These are phyloP conservation scores for Wickerhamiella australiensis DNA, from an alignment of 805 yeast species.

Conservation along the genomic window DNA sequence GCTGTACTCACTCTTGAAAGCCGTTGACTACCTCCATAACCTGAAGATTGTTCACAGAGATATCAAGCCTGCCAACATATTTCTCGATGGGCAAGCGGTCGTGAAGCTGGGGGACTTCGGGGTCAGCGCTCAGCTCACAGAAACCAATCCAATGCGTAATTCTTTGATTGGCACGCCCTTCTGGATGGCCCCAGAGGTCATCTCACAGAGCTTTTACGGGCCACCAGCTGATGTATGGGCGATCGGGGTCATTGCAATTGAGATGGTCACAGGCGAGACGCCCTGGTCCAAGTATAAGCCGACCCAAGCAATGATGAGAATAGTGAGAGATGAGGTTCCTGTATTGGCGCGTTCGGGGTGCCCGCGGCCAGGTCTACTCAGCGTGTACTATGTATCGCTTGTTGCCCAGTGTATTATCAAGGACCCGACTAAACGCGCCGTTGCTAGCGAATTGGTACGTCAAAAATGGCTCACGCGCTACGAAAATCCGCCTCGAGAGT, in stretches of 20 bases:
- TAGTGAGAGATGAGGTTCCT: constrained; percentile 59
- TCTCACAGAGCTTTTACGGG: constrained; percentile 55
- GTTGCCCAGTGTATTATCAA: constrained; percentile 53
- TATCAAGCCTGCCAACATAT: constrained; percentile 78
- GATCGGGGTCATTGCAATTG: constrained; percentile 82
- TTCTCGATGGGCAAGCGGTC: constrained; percentile 54
- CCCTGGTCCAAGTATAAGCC: constrained; percentile 68
- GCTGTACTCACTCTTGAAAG: constrained; percentile 50
- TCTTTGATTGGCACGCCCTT: constrained; percentile 93
- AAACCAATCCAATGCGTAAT: constrained; percentile 39
- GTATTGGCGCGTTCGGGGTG: constrained; percentile 18
- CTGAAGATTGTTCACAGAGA: constrained; percentile 78
- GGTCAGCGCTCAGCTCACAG: constrained; percentile 69
- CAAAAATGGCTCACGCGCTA: constrained; percentile 37
- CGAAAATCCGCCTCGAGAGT: constrained; percentile 10
- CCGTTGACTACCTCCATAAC: constrained; percentile 62
- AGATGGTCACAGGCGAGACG: constrained; percentile 68
- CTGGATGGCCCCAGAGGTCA: constrained; percentile 99
- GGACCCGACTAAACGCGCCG: constrained; percentile 52
- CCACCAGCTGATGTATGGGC: constrained; percentile 95
- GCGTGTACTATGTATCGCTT: constrained; percentile 36
- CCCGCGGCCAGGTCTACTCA: constrained; percentile 17
- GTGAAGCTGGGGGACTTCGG: constrained; percentile 90
- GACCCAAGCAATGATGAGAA: constrained; percentile 57
- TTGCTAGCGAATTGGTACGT: constrained; percentile 45